A percentile compares a stretch with the other conserved stretches of the same genome.
phyloP scores from a whole-genome alignment of 2,329 filamentous ascomycete species.

The Neopestalotiopsis rosae region DNA sequence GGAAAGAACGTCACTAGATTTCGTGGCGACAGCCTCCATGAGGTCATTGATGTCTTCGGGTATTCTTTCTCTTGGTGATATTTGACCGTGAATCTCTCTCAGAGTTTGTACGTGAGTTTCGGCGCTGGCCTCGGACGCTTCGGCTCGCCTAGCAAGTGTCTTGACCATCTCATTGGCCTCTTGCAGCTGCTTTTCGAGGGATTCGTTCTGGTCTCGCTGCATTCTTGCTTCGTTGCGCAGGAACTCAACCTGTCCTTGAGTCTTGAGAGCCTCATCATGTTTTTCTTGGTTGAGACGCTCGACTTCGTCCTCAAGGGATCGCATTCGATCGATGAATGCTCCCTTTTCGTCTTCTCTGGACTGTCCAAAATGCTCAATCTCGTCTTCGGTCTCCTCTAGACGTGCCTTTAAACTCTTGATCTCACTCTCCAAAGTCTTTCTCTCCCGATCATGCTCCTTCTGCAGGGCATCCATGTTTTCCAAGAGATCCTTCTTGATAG shows the following conservation, averaged over 20 bases:
- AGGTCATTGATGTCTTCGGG: conserved; percentile 64
- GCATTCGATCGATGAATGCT: conserved; percentile 70
- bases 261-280: conserved; percentile 61
- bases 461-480: conserved; percentile 94
- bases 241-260: conserved; percentile 67
- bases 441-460: conserved; percentile 84
- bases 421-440: conserved; percentile 82
- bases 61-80: conserved; percentile 57
- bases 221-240: conserved; percentile 64
- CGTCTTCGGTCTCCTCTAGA: conserved; percentile 89
- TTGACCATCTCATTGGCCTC: conserved; percentile 59
- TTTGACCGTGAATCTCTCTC: conserved; percentile 61
- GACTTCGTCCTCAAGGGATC: conserved; percentile 73
- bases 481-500: conserved; percentile 91
- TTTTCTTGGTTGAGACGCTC: conserved; percentile 65
- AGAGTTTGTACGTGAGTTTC: conserved; percentile 60
- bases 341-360: conserved; percentile 83
- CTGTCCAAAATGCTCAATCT: conserved; percentile 83
- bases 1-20: conserved; percentile 63
- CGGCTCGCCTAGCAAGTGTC: conserved; percentile 54
- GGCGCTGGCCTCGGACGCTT: conserved; percentile 55
- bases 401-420: conserved; percentile 76
- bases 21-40: conserved; percentile 62
- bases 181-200: conserved; percentile 63
- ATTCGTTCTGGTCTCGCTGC: conserved; percentile 64